Conservation (phyloP, 768 basidiomycete genomes). For the Tricholoma saponaceum region DNA sequence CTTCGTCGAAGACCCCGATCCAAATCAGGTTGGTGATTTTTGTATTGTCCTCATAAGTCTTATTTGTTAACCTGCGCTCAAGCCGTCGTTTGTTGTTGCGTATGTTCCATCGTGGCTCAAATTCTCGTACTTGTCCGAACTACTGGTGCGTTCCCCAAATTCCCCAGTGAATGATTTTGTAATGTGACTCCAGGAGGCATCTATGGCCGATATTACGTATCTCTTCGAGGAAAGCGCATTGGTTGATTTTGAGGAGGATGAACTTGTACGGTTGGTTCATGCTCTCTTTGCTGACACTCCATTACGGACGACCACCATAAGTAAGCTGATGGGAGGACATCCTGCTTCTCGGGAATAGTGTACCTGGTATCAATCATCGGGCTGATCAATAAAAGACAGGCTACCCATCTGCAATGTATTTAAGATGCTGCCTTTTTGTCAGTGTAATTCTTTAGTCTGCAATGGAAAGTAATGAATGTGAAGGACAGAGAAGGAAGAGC, state of each 20-base stretch:
- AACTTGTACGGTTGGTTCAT: conserved; percentile 74
- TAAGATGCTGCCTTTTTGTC: conserved; percentile 30
- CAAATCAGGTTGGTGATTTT: conserved; percentile 44
- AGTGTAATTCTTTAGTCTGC: conserved; percentile 39
- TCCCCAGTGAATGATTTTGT: not conserved
- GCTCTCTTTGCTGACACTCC: conserved; percentile 89
- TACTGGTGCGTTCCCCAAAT: conserved; percentile 59
- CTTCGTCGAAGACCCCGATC: conserved; percentile 62
- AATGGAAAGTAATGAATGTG: not conserved
- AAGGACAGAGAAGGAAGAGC: not conserved
- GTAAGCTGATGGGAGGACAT: conserved; percentile 65
- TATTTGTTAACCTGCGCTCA: not conserved
- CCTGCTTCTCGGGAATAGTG: conserved; percentile 26
- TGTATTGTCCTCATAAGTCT: not conserved
- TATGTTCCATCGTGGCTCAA: conserved; percentile 95
- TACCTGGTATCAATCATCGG: conserved; percentile 2
- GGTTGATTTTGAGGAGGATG: conserved; percentile 84
- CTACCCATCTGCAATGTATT: not conserved
- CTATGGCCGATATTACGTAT: conserved; percentile 87
- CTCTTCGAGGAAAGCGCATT: conserved; percentile 88
- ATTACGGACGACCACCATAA: conserved; percentile 76
- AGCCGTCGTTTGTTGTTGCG: conserved; percentile 74
- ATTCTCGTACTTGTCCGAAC: conserved; percentile 89
- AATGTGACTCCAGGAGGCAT: conserved; percentile 63
- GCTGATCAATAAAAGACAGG: not conserved